Base-by-base conservation (phyloP, 2,329 filamentous ascomycete species). In the Alternaria tenuissima region DNA sequence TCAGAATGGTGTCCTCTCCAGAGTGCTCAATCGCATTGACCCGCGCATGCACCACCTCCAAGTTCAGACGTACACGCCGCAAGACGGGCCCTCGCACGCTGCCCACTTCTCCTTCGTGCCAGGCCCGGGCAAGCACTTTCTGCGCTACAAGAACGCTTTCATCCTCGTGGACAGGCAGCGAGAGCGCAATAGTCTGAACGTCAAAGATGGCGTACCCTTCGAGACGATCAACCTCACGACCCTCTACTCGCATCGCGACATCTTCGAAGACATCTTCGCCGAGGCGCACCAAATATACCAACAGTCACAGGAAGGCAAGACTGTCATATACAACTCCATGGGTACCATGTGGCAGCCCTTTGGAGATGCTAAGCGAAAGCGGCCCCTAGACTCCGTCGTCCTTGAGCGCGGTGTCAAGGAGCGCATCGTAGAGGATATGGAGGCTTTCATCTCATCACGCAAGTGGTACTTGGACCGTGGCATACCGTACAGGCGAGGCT, bases 391-490 rank as follows among this genome's bases (percentile, higher is more conserved):
- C 11, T 97, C 94, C 1, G 95, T 99, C 5, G 87, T 98, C 6
- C 82, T 97, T 20, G 93, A 96, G 65, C 81, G 89, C 58, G 94
- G 94, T 0, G 87, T 98, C 54, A 92, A 94, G 73, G 92, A 96
- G 76, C 83, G 85, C 46, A 89, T 97, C 38, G 87, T 96, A 4
- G 85, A 83, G 32, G 94, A 97, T 72, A 90, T 97, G 8, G 86
- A 88, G 71, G 92, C 95, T 68, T 97, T 97, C 71, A 82, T 97
- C 53, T 82, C 83, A 1, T 89, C 91, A 38, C 88, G 91, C 59
- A 87, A 90, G 65, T 97, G 94, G 94, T 97, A 97, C 74, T 87
- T 93, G 51, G 93, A 97, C 71, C 89, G 94, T n/a, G 94, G 94
- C 3, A 96, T 97, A 65, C 94, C 94, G 0, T 97, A 97, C 73